These are phyloP conservation scores for Tuber aestivum DNA, from an alignment of 495 filamentous ascomycete genomes.

Conservation along the genomic window DNA sequence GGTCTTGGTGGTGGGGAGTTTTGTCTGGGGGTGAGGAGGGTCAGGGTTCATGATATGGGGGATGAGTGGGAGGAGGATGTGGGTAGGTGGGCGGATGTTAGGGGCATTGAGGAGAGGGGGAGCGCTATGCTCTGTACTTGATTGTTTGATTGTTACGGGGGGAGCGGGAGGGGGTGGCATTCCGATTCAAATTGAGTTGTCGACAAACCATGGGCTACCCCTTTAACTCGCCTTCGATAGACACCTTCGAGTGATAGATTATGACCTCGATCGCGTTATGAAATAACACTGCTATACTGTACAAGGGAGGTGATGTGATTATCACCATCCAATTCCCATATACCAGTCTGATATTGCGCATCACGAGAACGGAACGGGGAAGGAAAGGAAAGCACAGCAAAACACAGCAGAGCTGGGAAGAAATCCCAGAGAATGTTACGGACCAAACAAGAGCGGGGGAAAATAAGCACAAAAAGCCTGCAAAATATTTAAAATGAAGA, in stretches of 20 bases:
- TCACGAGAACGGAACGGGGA: not conserved
- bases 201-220: not conserved
- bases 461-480: not conserved
- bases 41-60: constrained; percentile 1
- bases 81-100: not conserved
- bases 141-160: not conserved
- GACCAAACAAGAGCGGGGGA: not conserved
- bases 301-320: not conserved
- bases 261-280: not conserved
- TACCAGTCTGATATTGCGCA: not conserved
- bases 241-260: not conserved
- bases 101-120: not conserved
- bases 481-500: not conserved
- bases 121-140: not conserved
- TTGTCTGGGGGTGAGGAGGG: not conserved
- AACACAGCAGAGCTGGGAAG: not conserved
- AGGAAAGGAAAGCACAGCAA: not conserved
- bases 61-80: not conserved
- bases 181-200: not conserved
- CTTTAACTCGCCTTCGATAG: not conserved
- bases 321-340: not conserved
- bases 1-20: not conserved
- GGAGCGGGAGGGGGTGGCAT: not conserved
- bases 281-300: not conserved
- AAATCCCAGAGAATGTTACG: not conserved